Conservation (phyloP, 1,284 basidiomycete species). For the Mrakiaceae sp. region DNA sequence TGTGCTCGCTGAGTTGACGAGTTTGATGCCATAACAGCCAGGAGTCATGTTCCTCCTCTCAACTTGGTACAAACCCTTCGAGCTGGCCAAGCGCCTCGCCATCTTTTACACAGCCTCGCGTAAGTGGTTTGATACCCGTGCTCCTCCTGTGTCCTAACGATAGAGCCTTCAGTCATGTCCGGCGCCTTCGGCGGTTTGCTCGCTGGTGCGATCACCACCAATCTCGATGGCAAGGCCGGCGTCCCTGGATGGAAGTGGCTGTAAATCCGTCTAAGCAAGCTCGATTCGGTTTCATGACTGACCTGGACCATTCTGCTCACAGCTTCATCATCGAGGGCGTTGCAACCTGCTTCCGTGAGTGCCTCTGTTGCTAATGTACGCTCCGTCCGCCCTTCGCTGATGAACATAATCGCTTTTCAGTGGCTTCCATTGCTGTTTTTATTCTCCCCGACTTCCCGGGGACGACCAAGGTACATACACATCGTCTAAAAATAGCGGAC, state of each 20-base stretch:
- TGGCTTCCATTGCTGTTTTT: slow-evolving; percentile 19
- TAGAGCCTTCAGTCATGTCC: slow-evolving; percentile 12
- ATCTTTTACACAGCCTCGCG: slow-evolving; percentile 7
- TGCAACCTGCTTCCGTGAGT: not conserved
- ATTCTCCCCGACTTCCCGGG: slow-evolving; percentile 30
- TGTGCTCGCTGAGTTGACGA: too few relatives aligned
- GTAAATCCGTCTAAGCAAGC: not conserved
- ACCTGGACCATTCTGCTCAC: not conserved
- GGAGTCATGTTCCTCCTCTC: slow-evolving; percentile 29
- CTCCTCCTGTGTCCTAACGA: not conserved
- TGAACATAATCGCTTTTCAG: too few relatives aligned
- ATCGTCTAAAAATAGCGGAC: too few relatives aligned
- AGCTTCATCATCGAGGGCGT: slow-evolving; percentile 18
- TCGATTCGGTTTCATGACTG: not conserved
- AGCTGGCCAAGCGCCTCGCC: slow-evolving; percentile 29
- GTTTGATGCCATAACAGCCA: slow-evolving; percentile 11
- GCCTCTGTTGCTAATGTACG: not conserved
- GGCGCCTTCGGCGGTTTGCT: slow-evolving; percentile 33
- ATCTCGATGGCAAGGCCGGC: slow-evolving; percentile 23
- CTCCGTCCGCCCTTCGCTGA: too few relatives aligned
- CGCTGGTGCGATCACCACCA: slow-evolving; percentile 28
- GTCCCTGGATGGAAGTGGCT: slow-evolving; percentile 22
- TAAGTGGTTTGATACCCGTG: not conserved
- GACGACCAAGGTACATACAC: slow-evolving; percentile 41
- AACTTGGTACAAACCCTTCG: slow-evolving; percentile 18